These are phyloP conservation scores for Myrmaecium sp. DNA, from an alignment of 2,329 filamentous ascomycete genomes.

Conservation along the genomic window DNA sequence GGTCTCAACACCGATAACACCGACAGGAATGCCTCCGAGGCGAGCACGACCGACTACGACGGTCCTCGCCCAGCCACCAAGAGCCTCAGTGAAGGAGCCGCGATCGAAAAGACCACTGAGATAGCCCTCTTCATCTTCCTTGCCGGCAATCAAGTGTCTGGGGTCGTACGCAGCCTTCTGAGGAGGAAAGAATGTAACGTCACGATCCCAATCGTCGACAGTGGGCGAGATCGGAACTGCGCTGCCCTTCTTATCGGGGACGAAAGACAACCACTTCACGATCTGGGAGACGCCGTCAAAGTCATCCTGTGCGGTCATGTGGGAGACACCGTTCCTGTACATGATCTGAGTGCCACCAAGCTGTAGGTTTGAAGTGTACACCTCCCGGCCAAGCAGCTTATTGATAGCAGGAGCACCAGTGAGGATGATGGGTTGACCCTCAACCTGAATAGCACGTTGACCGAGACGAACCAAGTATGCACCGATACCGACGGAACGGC, in stretches of 20 bases:
- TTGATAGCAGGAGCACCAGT: slow-evolving; percentile 95
- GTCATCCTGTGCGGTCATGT: slow-evolving; percentile 95
- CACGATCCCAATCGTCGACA: slow-evolving; percentile 80
- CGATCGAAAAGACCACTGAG: slow-evolving; percentile 87
- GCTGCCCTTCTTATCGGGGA: slow-evolving; percentile 86
- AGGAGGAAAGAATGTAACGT: slow-evolving; percentile 65
- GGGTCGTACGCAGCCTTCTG: slow-evolving; percentile 83
- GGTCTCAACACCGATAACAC: slow-evolving; percentile 94
- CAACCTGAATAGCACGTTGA: slow-evolving; percentile 95
- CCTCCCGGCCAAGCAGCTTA: slow-evolving; percentile 93
- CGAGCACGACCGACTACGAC: slow-evolving; percentile 94
- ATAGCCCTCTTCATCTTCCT: slow-evolving; percentile 72
- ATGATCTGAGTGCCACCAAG: slow-evolving; percentile 99
- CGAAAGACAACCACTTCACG: slow-evolving; percentile 93
- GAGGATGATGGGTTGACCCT: slow-evolving; percentile 96
- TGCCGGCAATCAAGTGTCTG: slow-evolving; percentile 80
- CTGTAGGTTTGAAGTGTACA: slow-evolving; percentile 97
- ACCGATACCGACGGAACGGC: slow-evolving; percentile 96
- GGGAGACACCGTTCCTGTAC: slow-evolving; percentile 99
- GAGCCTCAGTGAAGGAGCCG: slow-evolving; percentile 89
- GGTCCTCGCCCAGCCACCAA: slow-evolving; percentile 92
- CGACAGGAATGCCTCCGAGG: slow-evolving; percentile 91
- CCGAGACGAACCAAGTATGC: slow-evolving; percentile 96
- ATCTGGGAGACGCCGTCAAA: slow-evolving; percentile 97
- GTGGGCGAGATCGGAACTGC: slow-evolving; percentile 85